Percentiles rank a stretch among this genome's conserved stretches.
These are phyloP conservation scores for Besnoitia besnoiti DNA, from an alignment of 169 alveolate species.

Conservation along the genomic window DNA sequence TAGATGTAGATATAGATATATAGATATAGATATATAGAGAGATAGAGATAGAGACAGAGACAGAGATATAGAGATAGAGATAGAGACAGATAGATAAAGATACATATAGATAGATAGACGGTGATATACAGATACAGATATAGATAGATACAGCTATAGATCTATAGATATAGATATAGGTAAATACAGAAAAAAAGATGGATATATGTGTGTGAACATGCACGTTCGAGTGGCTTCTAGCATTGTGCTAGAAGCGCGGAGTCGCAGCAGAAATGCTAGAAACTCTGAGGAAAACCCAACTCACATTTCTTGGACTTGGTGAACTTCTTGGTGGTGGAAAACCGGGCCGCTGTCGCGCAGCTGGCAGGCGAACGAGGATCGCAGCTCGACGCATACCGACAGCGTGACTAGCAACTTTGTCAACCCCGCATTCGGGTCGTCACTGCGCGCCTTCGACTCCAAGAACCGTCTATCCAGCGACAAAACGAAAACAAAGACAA, in stretches of 20 bases:
- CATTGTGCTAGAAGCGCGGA: no score
- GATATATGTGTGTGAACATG: no score
- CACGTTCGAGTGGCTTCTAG: no score
- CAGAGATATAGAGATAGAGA: no score
- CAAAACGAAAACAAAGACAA: background rate
- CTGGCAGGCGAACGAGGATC: slow-evolving; percentile 25
- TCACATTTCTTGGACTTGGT: slow-evolving; percentile 19
- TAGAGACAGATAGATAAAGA: no score
- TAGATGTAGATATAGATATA: no score
- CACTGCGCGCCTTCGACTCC: slow-evolving; percentile 52
- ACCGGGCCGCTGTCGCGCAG: slow-evolving; percentile 20
- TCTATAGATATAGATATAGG: background rate
- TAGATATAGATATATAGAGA: no score
- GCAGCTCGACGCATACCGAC: slow-evolving; percentile 39
- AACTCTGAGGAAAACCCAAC: background rate
- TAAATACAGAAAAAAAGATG: no score
- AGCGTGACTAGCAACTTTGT: slow-evolving; percentile 50
- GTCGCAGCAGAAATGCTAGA: no score
- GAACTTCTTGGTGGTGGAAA: background rate
- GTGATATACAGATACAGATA: background rate
- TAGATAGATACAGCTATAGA: background rate
- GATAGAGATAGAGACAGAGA: no score
- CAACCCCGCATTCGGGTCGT: slow-evolving; percentile 40
- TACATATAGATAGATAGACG: no score
- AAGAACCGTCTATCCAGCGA: background rate